These are phyloP conservation scores for Apodospora peruviana DNA, from an alignment of 495 filamentous ascomycete genomes.

Conservation along the genomic window DNA sequence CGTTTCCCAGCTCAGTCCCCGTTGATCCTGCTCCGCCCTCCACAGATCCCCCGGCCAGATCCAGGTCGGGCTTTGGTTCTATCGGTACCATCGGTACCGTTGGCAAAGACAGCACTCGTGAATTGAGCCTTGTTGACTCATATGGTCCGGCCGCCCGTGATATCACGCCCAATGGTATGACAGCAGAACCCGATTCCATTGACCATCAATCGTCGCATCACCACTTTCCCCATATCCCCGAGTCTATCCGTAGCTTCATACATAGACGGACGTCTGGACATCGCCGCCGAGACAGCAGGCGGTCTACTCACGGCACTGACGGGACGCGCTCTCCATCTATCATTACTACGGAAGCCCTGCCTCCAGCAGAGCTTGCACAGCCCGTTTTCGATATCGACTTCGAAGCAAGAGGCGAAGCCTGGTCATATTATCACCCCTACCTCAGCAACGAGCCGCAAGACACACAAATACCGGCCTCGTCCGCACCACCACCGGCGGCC, in stretches of 20 bases:
- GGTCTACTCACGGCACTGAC: conserved; percentile 17
- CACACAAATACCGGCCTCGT: conserved; percentile 6
- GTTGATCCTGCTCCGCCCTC: conserved; percentile 6
- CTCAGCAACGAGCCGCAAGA: conserved; percentile 8
- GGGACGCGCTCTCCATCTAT: conserved; percentile 21
- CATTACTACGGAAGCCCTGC: conserved; percentile 10
- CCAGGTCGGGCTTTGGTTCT: conserved; percentile 9
- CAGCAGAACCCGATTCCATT: conserved; percentile 25
- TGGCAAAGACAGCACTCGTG: conserved; percentile 19
- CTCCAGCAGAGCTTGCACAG: conserved; percentile 5
- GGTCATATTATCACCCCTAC: conserved; percentile 25
- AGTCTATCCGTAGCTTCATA: conserved; percentile 19
- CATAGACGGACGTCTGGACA: conserved; percentile 13
- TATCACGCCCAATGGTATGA: conserved; percentile 21
- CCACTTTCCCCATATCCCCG: conserved; percentile 15
- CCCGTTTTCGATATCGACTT: conserved; percentile 19
- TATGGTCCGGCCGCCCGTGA: conserved; percentile 19
- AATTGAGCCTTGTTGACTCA: conserved; percentile 24
- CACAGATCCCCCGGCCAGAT: conserved; percentile 1
- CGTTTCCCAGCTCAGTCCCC: conserved; percentile 6
- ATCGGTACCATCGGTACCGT: conserved; percentile 18
- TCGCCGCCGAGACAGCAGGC: conserved; percentile 23
- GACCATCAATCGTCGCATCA: conserved; percentile 11
- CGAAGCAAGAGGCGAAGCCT: conserved; percentile 22
- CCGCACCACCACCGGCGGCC: not conserved